These are phyloP conservation scores for Xylariales sp. DNA, from an alignment of 2,329 filamentous ascomycete genomes.

Conservation along the genomic window DNA sequence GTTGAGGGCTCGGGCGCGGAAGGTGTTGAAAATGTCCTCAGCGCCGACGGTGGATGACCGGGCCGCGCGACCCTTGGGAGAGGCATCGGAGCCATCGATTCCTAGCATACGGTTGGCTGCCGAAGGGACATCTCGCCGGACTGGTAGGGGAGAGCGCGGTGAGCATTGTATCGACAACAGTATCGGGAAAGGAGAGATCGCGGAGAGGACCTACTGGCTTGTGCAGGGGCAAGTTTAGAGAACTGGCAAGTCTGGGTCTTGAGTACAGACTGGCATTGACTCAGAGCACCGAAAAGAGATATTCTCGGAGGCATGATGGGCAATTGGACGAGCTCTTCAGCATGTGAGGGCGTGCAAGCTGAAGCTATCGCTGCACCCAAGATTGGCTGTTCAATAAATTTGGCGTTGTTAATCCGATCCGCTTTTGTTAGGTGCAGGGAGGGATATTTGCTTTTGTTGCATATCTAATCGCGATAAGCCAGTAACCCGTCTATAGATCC, in stretches of 20 bases:
- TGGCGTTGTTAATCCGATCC: conserved; percentile 4
- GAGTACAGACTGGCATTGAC: conserved; percentile 15
- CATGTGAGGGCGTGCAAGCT: conserved; percentile 3
- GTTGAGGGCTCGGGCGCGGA: conserved; percentile 4
- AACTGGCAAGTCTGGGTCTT: conserved; percentile 18
- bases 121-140: conserved; percentile 13
- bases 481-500: not conserved
- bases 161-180: not conserved
- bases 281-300: conserved; percentile 19
- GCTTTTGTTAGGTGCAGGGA: not conserved
- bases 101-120: conserved; percentile 10
- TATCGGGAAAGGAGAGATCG: not conserved
- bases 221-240: conserved; percentile 16
- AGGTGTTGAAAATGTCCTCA: conserved; percentile 10
- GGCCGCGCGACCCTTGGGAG: not conserved
- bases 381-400: conserved; percentile 8
- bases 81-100: conserved; percentile 18
- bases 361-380: conserved; percentile 5
- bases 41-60: conserved; percentile 10
- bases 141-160: conserved; percentile 7
- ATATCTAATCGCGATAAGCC: conserved; percentile 1
- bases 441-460: not conserved
- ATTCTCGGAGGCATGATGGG: conserved; percentile 37
- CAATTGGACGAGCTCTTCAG: conserved; percentile 9
- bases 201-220: conserved; percentile 16